phyloP scores from a whole-genome alignment of 2,329 filamentous ascomycete genomes.

The Aspergillus pseudoglaucus region DNA sequence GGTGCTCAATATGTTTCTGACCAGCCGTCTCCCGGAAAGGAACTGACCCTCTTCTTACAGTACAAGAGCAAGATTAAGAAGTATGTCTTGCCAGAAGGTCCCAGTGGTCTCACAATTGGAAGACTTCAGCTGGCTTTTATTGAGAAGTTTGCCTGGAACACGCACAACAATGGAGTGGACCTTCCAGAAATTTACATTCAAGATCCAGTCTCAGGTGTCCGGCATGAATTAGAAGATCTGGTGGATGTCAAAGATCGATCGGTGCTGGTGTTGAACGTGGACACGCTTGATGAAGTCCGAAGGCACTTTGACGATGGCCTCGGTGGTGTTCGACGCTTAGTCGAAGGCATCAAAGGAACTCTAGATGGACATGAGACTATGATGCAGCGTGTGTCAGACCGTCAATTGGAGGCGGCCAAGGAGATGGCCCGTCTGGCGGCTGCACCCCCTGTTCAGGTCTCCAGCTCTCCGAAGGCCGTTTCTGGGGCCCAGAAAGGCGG shows the following conservation, averaged over 20 bases:
- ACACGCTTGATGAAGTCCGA: constrained; percentile 91
- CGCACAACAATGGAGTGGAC: constrained; percentile 85
- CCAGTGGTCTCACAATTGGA: constrained; percentile 76
- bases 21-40: constrained; percentile 66
- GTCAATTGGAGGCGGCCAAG: constrained; percentile 81
- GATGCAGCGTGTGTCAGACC: constrained; percentile 79
- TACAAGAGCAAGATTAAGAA: constrained; percentile 98
- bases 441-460: constrained; percentile 33
- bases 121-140: constrained; percentile 93
- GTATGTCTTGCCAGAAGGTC: constrained; percentile 78
- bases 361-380: constrained; percentile 76
- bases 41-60: constrained; percentile 88
- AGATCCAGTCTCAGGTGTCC: constrained; percentile 89
- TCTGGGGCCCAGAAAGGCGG: constrained; percentile 19
- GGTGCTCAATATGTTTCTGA: constrained; percentile 53
- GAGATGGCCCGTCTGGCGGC: constrained; percentile 67
- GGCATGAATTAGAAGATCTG: constrained; percentile 91
- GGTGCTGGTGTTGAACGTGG: constrained; percentile 90
- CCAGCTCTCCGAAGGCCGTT: constrained; percentile 16
- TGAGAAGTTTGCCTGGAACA: constrained; percentile 99
- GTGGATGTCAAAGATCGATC: constrained; percentile 89
- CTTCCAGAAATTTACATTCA: constrained; percentile 97
- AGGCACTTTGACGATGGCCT: constrained; percentile 91
- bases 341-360: constrained; percentile 79
- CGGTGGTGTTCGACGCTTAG: constrained; percentile 67